These are phyloP conservation scores for Suillus variegatus DNA, from an alignment of 768 basidiomycete genomes.

Conservation along the genomic window DNA sequence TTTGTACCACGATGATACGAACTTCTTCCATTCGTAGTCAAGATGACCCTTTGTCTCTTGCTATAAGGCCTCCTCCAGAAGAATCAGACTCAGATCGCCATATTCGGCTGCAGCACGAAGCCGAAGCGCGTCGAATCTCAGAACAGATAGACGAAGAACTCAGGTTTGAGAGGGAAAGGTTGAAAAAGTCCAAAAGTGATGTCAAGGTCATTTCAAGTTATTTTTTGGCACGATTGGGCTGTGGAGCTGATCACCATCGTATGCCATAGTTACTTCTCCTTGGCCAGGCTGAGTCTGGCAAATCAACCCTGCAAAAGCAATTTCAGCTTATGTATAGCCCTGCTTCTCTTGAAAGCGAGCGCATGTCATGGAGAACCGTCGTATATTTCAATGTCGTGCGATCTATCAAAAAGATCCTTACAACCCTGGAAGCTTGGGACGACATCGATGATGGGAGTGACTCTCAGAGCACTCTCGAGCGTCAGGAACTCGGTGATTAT, in stretches of 20 bases:
- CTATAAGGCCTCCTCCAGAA: constrained; percentile 60
- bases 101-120: constrained; percentile 61
- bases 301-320: constrained; percentile 76
- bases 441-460: constrained; percentile 57
- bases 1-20: constrained; percentile 51
- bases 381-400: constrained; percentile 78
- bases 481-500: constrained; percentile 32
- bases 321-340: constrained; percentile 84
- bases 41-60: constrained; percentile 74
- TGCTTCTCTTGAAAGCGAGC: constrained; percentile 65
- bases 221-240: not conserved
- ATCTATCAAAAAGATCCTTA: constrained; percentile 68
- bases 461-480: constrained; percentile 33
- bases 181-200: constrained; percentile 68
- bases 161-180: constrained; percentile 63
- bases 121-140: constrained; percentile 73
- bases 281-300: constrained; percentile 79
- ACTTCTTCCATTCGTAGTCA: constrained; percentile 73
- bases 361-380: constrained; percentile 70
- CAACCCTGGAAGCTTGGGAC: constrained; percentile 62
- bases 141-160: constrained; percentile 85
- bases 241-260: constrained; percentile 21
- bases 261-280: constrained; percentile 61
- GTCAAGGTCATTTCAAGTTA: constrained; percentile 55
- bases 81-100: constrained; percentile 70